A percentile compares a stretch with the other conserved stretches of the same genome.
phyloP scores from a whole-genome alignment of 768 basidiomycete genomes.

The Pulveroboletus frians region DNA sequence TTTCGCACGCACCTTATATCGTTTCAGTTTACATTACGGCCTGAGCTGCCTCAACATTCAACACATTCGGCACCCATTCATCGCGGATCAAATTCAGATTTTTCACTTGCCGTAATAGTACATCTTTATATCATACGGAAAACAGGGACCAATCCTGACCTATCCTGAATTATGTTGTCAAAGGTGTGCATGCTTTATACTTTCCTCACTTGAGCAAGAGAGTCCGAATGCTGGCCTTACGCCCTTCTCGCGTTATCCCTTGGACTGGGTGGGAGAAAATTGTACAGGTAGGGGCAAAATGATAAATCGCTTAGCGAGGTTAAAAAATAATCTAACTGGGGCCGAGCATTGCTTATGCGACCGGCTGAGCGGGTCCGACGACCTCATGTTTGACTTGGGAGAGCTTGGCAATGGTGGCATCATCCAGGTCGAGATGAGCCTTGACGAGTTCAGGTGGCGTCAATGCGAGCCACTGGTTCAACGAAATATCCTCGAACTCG shows the following conservation, averaged over 20 bases:
- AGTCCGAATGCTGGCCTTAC: not conserved
- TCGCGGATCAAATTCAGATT: not conserved
- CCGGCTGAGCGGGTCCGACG: conserved; percentile 30
- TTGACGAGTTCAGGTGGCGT: conserved; percentile 56
- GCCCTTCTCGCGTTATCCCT: not conserved
- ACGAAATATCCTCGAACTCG: conserved; percentile 50
- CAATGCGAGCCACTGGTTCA: conserved; percentile 59
- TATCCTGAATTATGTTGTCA: not conserved
- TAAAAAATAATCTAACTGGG: not conserved
- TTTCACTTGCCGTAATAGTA: not conserved
- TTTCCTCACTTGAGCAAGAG: not conserved
- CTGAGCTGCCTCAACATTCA: too few relatives aligned
- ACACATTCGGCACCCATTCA: not conserved
- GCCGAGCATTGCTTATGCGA: not conserved
- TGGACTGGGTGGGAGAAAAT: not conserved
- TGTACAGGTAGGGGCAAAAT: conserved; percentile 11
- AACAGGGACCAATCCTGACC: too few relatives aligned
- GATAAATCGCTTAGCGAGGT: not conserved
- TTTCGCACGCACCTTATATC: too few relatives aligned
- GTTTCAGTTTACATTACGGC: too few relatives aligned
- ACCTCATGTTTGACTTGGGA: conserved; percentile 49
- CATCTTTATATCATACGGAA: not conserved
- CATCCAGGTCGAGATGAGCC: conserved; percentile 53
- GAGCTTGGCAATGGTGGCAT: conserved; percentile 44
- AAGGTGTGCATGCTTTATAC: not conserved